Evolutionary conservation across 805 yeast genomes (phyloP), one percentile per base, ranked within the genome.

Genomic region (Hanseniaspora mollemarum): DNA sequence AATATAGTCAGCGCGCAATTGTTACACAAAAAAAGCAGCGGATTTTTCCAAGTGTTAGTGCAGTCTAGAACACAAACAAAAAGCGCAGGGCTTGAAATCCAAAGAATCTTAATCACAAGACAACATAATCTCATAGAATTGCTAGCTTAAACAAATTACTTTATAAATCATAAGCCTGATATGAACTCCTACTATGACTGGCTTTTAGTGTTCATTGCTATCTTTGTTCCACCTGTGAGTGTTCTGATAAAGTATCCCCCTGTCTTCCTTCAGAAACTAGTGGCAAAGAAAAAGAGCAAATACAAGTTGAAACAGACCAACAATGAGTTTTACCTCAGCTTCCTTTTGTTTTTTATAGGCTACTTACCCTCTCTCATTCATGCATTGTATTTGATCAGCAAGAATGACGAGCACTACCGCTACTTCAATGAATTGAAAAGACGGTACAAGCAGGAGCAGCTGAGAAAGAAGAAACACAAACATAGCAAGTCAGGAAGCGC

Each of bases 291-390:
- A 40, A 36, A n/a, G 10, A 22, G 13, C 26, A 9, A 18, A 29
- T 21, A 31, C 13, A n/a, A 24, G 10, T 22, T 18, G 13, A 26
- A 38, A 12, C 7, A 28, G 24, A 56, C 57, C 49, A 55, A 62
- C 8, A 59, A 59, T 49, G 67, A 63, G 46, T 55, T 61, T 56
- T 67, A 74, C 67, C 75, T 82, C 54, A 83, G 82, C 61, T 69
- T 82, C 37, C 62, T 76, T 25, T 68, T 83, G 38, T 77, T 80
- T 55, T 46, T 79, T 8, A 64, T 82, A 29, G 85, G 87, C 2
- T 78, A 74, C 62, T 64, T 83, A 52, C 90, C 90, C 0, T 87
- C 87, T 2, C 67, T 81, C 46, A 63, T 82, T 40, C 90, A 83
- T 62, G 71, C 83, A 4, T 71, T 80, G 65, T 83, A 80, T 62